Evolutionary conservation across 2,329 filamentous ascomycete genomes (phyloP), one percentile per base, ranked within the genome.

Genomic region (Ophiostoma sp.): DNA sequence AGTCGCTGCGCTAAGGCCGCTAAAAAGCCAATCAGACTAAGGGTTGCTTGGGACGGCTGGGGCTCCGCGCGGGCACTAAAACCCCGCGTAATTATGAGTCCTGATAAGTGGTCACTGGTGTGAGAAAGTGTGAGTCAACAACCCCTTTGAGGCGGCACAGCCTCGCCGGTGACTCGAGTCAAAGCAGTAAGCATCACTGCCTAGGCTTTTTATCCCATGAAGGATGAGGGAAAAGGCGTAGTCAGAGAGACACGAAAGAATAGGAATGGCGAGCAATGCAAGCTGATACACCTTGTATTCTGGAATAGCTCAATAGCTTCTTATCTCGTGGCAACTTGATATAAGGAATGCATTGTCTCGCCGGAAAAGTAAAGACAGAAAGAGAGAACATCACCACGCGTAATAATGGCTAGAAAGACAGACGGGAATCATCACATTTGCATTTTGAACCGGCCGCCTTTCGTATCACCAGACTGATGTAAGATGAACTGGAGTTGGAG

Each of bases 121-220:
- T 66, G 12, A 17, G 39, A 28, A 8, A 59, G 61, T n/a, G 39
- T 68, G 63, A 50, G 63, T 50, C 39, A 48, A 28, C n/a, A 22
- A 7, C 12, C 12, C 19, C 42, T 33, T 33, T 8, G n/a, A 55
- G 8, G 50, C 45, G 64, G 64, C 64, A 69, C 28, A 52, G 64
- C 64, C 64, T 69, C 45, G 64, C 64, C 64, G 64, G 45, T 52
- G 64, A 69, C 64, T 69, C 64, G 64, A 69, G 22, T 25, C 17
- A 7, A 8, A 33, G 7, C 4, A 36, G 7, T n/a, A 28, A 39
- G 1, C 36, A 22, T 15, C 59, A 63, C 31, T 22, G 17, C 57
- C 31, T 22, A 63, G 57, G 31, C 57, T 63, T 48, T 25, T 57
- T 57, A 57, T 31, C 52, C 17, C 52, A 28, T 12, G 28, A 6